Evolutionary conservation across 306 rosid species (phyloP), one percentile per base, ranked within the genome.

Genomic region (Rosa rugosa): DNA sequence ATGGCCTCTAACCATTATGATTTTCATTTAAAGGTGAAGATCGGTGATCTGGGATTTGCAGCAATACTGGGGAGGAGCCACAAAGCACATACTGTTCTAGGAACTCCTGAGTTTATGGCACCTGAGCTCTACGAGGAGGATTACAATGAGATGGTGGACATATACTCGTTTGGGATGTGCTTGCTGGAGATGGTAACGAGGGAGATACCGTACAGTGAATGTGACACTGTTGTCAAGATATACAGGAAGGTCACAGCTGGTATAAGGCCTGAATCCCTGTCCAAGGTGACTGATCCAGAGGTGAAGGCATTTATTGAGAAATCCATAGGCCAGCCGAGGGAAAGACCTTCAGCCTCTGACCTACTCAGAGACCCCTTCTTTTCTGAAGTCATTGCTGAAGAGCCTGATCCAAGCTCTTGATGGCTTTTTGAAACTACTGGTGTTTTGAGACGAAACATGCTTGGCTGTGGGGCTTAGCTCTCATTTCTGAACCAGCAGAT

Each of bases 121-220:
- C 99, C 99, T 0, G 97, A 94, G 91, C 88, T 94, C 70, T 92
- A 92, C 2, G 97, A 94, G 66, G 99, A 91, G 84, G 94, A 92
- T 77, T 94, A 94, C 85, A 94, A 97, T 18, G 99, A 94, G 84
- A 89, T 94, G 97, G 97, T 94, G 81, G 97, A 94, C 85, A 91
- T 94, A 71, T 94, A 94, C 88, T 94, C 99, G 8, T 94, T 94
- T 36, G 97, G 92, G 23, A 81, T 92, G 97, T 94, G 99, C 84
- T 80, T 94, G 87, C 97, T 94, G 49, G 99, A 94, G 92, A 91
- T 92, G 97, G 95, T 85, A 11, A 94, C 97, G 14, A 83, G 62
- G 90, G 99, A 91, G 87, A 92, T 94, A 81, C 99, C 97, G 14
- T 94, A 94, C 82, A 80, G 97, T 74, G 97, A 94, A 83, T 94